Conservation (phyloP, 768 basidiomycete genomes). For the Mycena indigotica region DNA sequence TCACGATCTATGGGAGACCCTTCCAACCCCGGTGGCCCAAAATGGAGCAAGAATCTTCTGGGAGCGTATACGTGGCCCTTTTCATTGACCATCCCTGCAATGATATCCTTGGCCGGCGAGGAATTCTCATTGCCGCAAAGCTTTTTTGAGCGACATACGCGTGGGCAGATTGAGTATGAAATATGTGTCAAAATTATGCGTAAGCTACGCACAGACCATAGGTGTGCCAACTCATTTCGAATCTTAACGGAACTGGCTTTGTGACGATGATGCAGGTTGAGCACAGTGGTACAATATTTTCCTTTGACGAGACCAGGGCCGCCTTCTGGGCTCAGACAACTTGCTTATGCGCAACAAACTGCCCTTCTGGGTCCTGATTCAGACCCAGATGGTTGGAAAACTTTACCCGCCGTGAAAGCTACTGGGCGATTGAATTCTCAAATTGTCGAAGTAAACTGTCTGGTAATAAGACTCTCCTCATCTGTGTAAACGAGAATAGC, state of each 20-base stretch:
- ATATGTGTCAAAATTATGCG: slow-evolving; percentile 34
- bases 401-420: slow-evolving; percentile 27
- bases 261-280: slow-evolving; percentile 26
- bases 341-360: slow-evolving; percentile 38
- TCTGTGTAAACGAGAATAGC: too few relatives aligned
- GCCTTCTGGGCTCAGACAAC: slow-evolving; percentile 35
- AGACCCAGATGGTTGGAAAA: slow-evolving; percentile 45
- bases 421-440: slow-evolving; percentile 34
- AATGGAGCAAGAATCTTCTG: slow-evolving; percentile 32
- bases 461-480: slow-evolving; percentile 25
- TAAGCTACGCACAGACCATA: slow-evolving; percentile 37
- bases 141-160: slow-evolving; percentile 40
- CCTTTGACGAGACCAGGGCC: slow-evolving; percentile 35
- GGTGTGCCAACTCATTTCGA: slow-evolving; percentile 31
- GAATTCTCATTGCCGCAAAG: slow-evolving; percentile 40
- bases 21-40: slow-evolving; percentile 19
- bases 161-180: slow-evolving; percentile 41
- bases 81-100: slow-evolving; percentile 41
- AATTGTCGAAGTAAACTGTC: slow-evolving; percentile 33
- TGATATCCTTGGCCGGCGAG: slow-evolving; percentile 32
- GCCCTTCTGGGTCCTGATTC: slow-evolving; percentile 38
- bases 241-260: background rate
- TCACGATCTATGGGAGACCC: slow-evolving; percentile 35
- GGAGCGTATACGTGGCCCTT: slow-evolving; percentile 43
- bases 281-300: slow-evolving; percentile 34